Conservation (phyloP, 2,329 filamentous ascomycete genomes). For the Cucurbitaria berberidis region DNA sequence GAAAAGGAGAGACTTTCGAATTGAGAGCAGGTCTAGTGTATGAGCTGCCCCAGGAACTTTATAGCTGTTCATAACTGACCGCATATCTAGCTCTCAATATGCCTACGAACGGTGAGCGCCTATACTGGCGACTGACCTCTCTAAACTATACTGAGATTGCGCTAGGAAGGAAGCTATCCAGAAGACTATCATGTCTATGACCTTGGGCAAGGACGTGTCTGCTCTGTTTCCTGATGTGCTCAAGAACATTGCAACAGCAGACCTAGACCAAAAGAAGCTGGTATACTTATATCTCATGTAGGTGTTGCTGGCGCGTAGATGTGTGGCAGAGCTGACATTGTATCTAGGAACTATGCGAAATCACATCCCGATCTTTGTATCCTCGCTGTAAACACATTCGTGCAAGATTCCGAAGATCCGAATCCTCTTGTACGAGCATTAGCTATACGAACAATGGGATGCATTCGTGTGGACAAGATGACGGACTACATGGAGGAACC, state of each 20-base stretch:
- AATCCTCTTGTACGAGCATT: constrained; percentile 94
- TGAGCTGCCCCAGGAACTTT: constrained; percentile 12
- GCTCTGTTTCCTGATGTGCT: constrained; percentile 95
- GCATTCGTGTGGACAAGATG: constrained; percentile 98
- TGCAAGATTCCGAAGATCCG: constrained; percentile 98
- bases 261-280: constrained; percentile 98
- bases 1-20: constrained; percentile 98
- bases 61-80: constrained; percentile 34
- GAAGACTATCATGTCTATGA: constrained; percentile 99
- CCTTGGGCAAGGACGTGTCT: constrained; percentile 96
- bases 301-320: constrained; percentile 11
- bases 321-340: constrained; percentile 11
- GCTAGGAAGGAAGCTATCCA: constrained; percentile 93
- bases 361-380: constrained; percentile 98
- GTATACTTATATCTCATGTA: constrained; percentile 98
- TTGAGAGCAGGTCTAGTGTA: constrained; percentile 87
- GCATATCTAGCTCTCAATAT: constrained; percentile 81
- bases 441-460: constrained; percentile 97
- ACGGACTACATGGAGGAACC: constrained; percentile 99
- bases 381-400: constrained; percentile 97
- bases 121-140: not conserved
- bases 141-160: constrained; percentile 40
- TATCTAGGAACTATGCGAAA: constrained; percentile 93
- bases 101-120: constrained; percentile 79
- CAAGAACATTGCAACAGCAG: constrained; percentile 95